These are phyloP conservation scores for Cucumis sativus DNA, from an alignment of 306 rosid species.

Conservation along the genomic window Cucumber_9930_V3 NC_026660.2:14519001-14519500, in stretches of 20 bases:
- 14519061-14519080: neutral
- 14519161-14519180: neutral
- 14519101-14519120: neutral
- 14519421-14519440: neutral
- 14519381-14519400: neutral
- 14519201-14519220: neutral
- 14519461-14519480: neutral
- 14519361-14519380: neutral
- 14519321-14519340: neutral
- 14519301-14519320: neutral
- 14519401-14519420: neutral
- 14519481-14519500: neutral
- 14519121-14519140: neutral
- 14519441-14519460: neutral
- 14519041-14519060: neutral
- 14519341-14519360: neutral
- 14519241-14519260: neutral
- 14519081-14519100: neutral
- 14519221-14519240: neutral
- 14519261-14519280: neutral
- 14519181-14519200: neutral
- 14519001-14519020: neutral
- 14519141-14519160: neutral
- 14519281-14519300: neutral
- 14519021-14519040: neutral